These are phyloP conservation scores for Chlorella sp. DNA, from an alignment of 139 green algal species.

Conservation along the genomic window DNA sequence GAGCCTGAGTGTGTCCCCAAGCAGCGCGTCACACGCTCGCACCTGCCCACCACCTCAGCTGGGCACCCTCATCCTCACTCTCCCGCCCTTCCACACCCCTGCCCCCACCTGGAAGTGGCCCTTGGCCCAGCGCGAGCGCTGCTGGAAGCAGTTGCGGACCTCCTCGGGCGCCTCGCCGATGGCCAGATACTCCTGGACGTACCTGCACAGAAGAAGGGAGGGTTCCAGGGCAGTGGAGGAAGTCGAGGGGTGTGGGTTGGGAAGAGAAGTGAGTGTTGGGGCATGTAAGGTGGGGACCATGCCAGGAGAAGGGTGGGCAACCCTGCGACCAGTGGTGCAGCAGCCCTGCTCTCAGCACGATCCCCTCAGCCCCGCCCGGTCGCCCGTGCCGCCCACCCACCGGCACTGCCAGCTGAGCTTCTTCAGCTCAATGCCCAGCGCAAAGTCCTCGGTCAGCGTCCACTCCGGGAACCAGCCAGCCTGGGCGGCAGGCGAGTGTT, in stretches of 20 bases:
- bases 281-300: not conserved
- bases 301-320: not conserved
- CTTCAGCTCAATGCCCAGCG: constrained; percentile 78
- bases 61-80: not conserved
- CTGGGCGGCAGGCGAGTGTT: constrained; percentile 4
- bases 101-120: constrained; percentile 74
- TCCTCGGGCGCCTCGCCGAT: constrained; percentile 84
- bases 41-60: not conserved
- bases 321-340: not conserved
- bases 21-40: too few species aligned
- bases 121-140: constrained; percentile 87
- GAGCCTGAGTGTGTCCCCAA: not conserved
- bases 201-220: constrained; percentile 55
- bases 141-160: constrained; percentile 85
- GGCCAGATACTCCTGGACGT: constrained; percentile 81
- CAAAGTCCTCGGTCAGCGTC: constrained; percentile 82
- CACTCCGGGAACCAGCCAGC: constrained; percentile 79
- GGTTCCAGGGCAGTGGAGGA: not conserved
- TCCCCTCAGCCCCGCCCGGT: not conserved
- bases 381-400: too few species aligned
- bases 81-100: not conserved
- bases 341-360: not conserved
- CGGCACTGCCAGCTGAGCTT: constrained; percentile 56
- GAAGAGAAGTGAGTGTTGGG: not conserved
- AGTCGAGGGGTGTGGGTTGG: not conserved